Evolutionary conservation across 805 yeast species (phyloP).

Genomic region (Metschnikowia cerradonensis): DNA sequence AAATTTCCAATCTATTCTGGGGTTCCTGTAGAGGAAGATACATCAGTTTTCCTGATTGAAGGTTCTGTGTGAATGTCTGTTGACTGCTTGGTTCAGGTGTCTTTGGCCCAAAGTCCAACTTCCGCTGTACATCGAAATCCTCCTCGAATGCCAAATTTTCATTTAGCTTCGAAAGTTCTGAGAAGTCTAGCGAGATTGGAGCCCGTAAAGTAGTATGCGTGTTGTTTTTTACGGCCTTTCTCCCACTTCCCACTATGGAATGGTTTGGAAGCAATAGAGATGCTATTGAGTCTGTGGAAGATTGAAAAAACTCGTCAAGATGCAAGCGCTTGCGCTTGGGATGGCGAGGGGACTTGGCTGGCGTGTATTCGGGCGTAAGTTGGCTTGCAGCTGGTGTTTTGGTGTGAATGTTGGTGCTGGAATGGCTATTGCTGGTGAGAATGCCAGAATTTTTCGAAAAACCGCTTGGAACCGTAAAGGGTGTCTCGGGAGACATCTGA

Average conservation of each 20-base stretch:
- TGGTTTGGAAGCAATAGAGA: constrained; percentile 32
- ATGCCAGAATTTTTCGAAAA: neutral
- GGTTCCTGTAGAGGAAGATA: neutral
- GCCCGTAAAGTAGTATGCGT: constrained; percentile 6
- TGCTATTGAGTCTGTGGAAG: constrained; percentile 20
- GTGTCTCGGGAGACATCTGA: neutral
- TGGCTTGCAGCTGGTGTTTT: neutral
- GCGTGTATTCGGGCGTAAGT: constrained; percentile 32
- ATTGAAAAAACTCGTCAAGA: constrained; percentile 10
- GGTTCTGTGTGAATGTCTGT: no score
- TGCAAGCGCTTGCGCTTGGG: constrained; percentile 16
- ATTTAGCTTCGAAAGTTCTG: constrained; percentile 18
- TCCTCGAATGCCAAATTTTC: constrained; percentile 27
- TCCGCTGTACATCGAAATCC: constrained; percentile 8
- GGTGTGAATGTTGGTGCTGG: neutral
- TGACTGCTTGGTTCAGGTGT: neutral
- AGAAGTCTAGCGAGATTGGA: constrained; percentile 17
- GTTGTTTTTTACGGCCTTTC: constrained; percentile 17
- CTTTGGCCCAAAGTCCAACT: neutral
- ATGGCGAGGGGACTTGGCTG: constrained; percentile 26
- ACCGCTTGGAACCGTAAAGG: neutral
- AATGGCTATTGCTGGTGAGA: neutral
- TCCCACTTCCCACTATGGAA: constrained; percentile 36
- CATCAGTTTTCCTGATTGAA: neutral
- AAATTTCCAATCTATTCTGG: neutral